phyloP scores from a whole-genome alignment of 441 rosid genomes.

The Gossypium schwendimanii region DNA sequence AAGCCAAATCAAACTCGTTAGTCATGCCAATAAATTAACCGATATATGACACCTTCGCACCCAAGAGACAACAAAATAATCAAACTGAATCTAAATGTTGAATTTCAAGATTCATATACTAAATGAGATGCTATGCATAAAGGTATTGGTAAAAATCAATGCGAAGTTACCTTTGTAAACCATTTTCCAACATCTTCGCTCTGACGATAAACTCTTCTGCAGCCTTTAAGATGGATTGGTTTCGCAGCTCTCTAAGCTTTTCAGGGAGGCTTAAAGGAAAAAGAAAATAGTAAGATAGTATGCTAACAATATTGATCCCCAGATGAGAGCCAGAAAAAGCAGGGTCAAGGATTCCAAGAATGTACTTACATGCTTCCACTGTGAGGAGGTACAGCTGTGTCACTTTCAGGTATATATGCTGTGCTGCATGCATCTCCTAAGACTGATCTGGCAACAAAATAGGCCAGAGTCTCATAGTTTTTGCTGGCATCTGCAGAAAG shows the following conservation, averaged over 20 bases:
- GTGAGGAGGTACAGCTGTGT: conserved; percentile 18
- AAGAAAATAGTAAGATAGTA: background rate
- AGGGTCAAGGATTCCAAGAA: background rate
- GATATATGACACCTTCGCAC: background rate
- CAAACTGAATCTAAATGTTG: background rate
- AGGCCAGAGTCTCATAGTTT: conserved; percentile 45
- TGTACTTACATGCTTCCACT: conserved; percentile 47
- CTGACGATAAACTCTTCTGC: conserved; percentile 52
- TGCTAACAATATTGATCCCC: background rate
- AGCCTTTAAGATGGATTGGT: conserved; percentile 32
- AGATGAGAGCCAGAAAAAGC: background rate
- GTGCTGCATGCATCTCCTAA: conserved; percentile 66
- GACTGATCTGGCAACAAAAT: conserved; percentile 46
- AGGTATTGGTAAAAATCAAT: background rate
- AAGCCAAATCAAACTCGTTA: background rate
- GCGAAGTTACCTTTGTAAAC: conserved; percentile 37
- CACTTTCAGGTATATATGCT: conserved; percentile 26
- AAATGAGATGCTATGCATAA: background rate
- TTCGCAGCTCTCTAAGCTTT: conserved; percentile 26
- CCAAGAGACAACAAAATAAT: background rate
- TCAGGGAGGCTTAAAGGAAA: conserved; percentile 34
- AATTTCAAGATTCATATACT: background rate
- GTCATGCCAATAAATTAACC: background rate
- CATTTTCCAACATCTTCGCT: conserved; percentile 53
- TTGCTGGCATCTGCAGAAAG: conserved; percentile 41